These are phyloP conservation scores for Starmerella sirachaensis DNA, from an alignment of 805 yeast genomes.

Conservation along the genomic window DNA sequence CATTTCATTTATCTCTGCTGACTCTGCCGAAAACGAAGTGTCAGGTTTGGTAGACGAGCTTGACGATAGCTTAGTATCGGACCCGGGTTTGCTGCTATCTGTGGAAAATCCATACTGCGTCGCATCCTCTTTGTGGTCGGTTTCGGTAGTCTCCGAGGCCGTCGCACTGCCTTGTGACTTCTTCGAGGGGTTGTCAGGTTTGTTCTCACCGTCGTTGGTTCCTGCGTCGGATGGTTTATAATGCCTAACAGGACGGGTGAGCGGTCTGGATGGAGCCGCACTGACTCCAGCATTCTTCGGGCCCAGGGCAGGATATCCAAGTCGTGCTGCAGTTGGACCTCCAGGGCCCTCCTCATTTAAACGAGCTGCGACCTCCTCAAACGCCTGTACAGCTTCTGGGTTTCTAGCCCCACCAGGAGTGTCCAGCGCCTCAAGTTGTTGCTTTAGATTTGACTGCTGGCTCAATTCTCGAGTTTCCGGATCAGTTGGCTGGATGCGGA, in stretches of 20 bases:
- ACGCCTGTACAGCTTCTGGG: slow-evolving; percentile 8
- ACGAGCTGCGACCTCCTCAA: slow-evolving; percentile 3
- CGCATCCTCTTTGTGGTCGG: neutral
- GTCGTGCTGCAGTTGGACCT: slow-evolving; percentile 11
- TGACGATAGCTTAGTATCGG: too few species aligned
- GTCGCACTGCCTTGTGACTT: too few species aligned
- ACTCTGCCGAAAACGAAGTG: too few species aligned
- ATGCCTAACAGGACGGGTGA: slow-evolving; percentile 1
- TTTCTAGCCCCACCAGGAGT: slow-evolving; percentile 5
- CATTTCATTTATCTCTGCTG: too few species aligned
- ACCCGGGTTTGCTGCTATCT: too few species aligned
- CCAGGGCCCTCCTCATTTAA: slow-evolving; percentile 17
- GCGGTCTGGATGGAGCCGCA: slow-evolving; percentile 5
- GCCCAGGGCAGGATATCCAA: slow-evolving; percentile 10
- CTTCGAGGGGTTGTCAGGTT: too few species aligned
- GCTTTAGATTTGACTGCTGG: slow-evolving; percentile 5
- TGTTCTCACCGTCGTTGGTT: neutral
- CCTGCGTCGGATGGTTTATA: neutral
- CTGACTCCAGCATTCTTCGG: slow-evolving; percentile 3
- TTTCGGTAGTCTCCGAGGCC: too few species aligned
- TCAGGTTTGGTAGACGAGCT: too few species aligned
- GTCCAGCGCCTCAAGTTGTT: slow-evolving; percentile 11
- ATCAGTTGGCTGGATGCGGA: slow-evolving; percentile 15
- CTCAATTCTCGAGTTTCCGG: slow-evolving; percentile 10
- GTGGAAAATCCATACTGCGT: too few species aligned